These are phyloP conservation scores for Botryotinia narcissicola DNA, from an alignment of 2,329 filamentous ascomycete species.

Conservation along the genomic window DNA sequence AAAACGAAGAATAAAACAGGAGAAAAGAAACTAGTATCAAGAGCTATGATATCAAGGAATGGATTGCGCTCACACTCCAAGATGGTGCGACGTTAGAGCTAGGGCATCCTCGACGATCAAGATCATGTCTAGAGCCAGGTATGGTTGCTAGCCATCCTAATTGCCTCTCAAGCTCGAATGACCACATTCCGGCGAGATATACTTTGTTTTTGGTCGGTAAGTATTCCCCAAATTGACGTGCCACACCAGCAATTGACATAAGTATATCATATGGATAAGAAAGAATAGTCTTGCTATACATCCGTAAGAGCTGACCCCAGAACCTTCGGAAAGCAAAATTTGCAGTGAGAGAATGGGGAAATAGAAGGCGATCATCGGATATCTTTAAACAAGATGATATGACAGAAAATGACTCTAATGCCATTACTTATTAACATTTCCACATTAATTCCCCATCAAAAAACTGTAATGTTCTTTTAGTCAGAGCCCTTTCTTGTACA, in stretches of 20 bases:
- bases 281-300: background rate
- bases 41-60: background rate
- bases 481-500: background rate
- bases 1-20: background rate
- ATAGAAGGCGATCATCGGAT: background rate
- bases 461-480: background rate
- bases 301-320: background rate
- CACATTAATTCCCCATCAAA: background rate
- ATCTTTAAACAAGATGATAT: background rate
- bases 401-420: background rate
- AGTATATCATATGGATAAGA: background rate
- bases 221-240: background rate
- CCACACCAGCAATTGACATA: background rate
- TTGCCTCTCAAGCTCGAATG: slow-evolving; percentile 3
- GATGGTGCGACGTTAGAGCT: background rate
- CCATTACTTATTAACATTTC: background rate
- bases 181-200: slow-evolving; percentile 3
- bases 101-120: background rate
- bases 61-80: background rate
- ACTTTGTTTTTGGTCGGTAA: background rate
- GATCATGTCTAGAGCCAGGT: too few species aligned
- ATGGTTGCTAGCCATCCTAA: background rate
- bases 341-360: background rate
- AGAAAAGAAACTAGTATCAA: background rate
- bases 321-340: background rate